Conservation (phyloP, 2,329 filamentous ascomycete genomes). For the Chalaropsis ovoidea region DNA sequence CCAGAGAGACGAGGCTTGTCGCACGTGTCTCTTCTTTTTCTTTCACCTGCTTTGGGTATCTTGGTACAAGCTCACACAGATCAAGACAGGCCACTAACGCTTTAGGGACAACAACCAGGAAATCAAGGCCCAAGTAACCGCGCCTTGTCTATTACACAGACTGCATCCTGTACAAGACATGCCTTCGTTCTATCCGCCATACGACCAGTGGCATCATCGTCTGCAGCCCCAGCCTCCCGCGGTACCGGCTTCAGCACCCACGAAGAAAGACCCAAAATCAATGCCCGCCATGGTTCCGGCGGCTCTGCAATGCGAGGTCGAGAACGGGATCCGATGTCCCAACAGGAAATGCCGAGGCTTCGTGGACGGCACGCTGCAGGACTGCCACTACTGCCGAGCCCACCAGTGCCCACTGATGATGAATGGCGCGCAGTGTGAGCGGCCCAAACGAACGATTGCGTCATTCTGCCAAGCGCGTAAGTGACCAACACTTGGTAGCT, state of each 20-base stretch:
- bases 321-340: slow-evolving; percentile 18
- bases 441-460: slow-evolving; percentile 17
- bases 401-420: slow-evolving; percentile 20
- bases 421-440: slow-evolving; percentile 8
- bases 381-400: slow-evolving; percentile 6
- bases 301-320: slow-evolving; percentile 12
- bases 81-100: neutral
- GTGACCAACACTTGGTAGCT: neutral
- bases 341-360: slow-evolving; percentile 3
- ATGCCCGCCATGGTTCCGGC: neutral
- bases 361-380: neutral
- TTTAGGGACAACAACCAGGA: neutral
- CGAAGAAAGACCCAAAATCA: neutral
- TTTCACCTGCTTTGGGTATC: neutral
- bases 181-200: neutral
- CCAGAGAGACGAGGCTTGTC: too few relatives aligned
- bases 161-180: neutral
- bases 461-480: slow-evolving; percentile 20
- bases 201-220: neutral
- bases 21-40: neutral
- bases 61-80: neutral
- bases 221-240: neutral
- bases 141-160: neutral
- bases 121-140: neutral
- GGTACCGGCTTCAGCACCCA: neutral